These are phyloP conservation scores for Moelleriella libera DNA, from an alignment of 2,329 filamentous ascomycete genomes.

Conservation along the genomic window DNA sequence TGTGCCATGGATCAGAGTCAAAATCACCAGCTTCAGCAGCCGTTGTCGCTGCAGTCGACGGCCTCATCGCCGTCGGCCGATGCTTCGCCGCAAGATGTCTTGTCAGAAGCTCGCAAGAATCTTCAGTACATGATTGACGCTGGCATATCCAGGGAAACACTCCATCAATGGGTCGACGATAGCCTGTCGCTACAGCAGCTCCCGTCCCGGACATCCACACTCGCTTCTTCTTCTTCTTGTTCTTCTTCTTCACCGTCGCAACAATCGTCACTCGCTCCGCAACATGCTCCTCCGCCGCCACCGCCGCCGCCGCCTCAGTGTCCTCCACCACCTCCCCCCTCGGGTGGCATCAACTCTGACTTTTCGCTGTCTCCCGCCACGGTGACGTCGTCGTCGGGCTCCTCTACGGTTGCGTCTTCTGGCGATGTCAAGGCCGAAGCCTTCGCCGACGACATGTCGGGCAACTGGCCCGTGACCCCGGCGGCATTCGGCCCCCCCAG, in stretches of 20 bases:
- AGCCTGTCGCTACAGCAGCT: slow-evolving; percentile 20
- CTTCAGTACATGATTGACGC: slow-evolving; percentile 30
- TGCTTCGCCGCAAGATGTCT: slow-evolving; percentile 25
- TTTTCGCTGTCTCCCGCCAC: slow-evolving; percentile 7
- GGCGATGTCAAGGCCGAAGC: slow-evolving; percentile 16
- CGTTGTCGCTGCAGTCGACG: slow-evolving; percentile 7
- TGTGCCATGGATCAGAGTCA: slow-evolving; percentile 18
- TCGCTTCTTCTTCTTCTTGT: too few species aligned
- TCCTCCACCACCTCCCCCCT: slow-evolving; percentile 18
- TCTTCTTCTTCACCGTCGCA: too few species aligned
- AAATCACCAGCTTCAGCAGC: slow-evolving; percentile 13
- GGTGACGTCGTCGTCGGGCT: slow-evolving; percentile 4
- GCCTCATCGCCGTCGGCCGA: slow-evolving; percentile 12
- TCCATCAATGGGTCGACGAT: slow-evolving; percentile 25
- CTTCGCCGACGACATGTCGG: slow-evolving; percentile 13
- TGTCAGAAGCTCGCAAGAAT: slow-evolving; percentile 29
- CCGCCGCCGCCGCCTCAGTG: slow-evolving; percentile 17
- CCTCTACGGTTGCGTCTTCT: slow-evolving; percentile 9
- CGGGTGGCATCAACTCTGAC: slow-evolving; percentile 9
- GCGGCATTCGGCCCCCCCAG: slow-evolving; percentile 1
- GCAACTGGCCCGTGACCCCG: slow-evolving; percentile 8
- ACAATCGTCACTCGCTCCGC: slow-evolving; percentile 9
- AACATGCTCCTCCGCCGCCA: slow-evolving; percentile 12
- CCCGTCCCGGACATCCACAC: slow-evolving; percentile 7
- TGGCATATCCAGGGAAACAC: slow-evolving; percentile 26